Conservation (phyloP, 345 rosid genomes). For the Pistacia vera region DNA sequence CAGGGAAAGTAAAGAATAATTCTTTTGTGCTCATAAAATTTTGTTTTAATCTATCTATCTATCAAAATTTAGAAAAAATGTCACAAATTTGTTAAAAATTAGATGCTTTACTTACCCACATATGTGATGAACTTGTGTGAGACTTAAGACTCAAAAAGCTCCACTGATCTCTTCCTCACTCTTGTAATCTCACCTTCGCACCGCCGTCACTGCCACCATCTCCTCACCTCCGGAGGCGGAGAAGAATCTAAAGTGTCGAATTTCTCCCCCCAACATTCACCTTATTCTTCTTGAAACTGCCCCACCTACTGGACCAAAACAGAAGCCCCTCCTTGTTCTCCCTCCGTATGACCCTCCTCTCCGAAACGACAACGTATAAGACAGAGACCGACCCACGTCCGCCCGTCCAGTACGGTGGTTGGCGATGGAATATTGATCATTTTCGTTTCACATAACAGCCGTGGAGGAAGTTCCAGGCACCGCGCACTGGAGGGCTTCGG, state of each 20-base stretch:
- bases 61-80: too few relatives aligned
- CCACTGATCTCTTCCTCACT: slow-evolving; percentile 40
- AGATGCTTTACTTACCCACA: slow-evolving; percentile 44
- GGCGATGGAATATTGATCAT: slow-evolving; percentile 48
- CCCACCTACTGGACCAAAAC: slow-evolving; percentile 60
- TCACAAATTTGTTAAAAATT: not conserved
- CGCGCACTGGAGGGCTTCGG: slow-evolving; percentile 46
- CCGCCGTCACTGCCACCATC: slow-evolving; percentile 12
- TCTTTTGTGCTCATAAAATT: too few relatives aligned
- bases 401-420: slow-evolving; percentile 58
- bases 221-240: slow-evolving; percentile 13
- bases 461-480: slow-evolving; percentile 71
- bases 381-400: slow-evolving; percentile 34
- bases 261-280: slow-evolving; percentile 27
- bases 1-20: too few relatives aligned
- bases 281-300: slow-evolving; percentile 38
- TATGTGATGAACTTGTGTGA: slow-evolving; percentile 46
- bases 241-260: slow-evolving; percentile 28
- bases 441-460: slow-evolving; percentile 42
- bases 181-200: slow-evolving; percentile 47
- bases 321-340: slow-evolving; percentile 28
- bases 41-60: too few relatives aligned
- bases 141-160: slow-evolving; percentile 40
- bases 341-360: slow-evolving; percentile 34
- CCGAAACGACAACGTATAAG: slow-evolving; percentile 32